A percentile compares a stretch with the other conserved stretches of the same genome.
phyloP scores from a whole-genome alignment of 2,329 filamentous ascomycete genomes.

The Epichloe gansuensis region DNA sequence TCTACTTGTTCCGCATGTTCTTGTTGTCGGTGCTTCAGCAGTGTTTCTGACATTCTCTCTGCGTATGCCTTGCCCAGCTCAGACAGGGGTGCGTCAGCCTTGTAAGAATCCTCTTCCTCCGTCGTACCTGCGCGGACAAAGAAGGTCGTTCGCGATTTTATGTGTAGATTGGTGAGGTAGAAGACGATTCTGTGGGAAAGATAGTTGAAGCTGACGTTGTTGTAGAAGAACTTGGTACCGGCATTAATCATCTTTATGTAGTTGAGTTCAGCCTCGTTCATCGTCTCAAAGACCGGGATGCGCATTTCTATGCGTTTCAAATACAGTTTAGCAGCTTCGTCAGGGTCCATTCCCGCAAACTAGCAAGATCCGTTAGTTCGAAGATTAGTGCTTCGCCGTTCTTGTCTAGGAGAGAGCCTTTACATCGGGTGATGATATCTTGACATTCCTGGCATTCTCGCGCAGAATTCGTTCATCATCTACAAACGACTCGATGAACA shows the following conservation, averaged over 20 bases:
- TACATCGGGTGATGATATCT: conserved; percentile 93
- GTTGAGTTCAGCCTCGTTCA: conserved; percentile 87
- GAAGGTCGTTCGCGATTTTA: conserved; percentile 88
- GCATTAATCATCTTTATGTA: conserved; percentile 99
- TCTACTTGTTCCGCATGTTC: conserved; percentile 61
- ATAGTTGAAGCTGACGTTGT: conserved; percentile 95
- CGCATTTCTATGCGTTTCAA: conserved; percentile 79
- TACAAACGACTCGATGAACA: conserved; percentile 94
- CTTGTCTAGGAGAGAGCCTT: conserved; percentile 17
- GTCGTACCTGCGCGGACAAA: conserved; percentile 83
- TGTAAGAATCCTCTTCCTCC: conserved; percentile 82
- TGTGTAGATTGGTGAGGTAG: conserved; percentile 93
- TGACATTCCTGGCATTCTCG: conserved; percentile 93
- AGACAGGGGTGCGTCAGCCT: conserved; percentile 75
- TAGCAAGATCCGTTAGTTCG: conserved; percentile 19
- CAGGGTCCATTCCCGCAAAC: conserved; percentile 84
- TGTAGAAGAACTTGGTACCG: conserved; percentile 83
- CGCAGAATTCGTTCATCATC: conserved; percentile 88
- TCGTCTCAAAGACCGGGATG: conserved; percentile 93
- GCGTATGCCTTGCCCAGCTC: conserved; percentile 72
- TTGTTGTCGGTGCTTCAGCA: conserved; percentile 72
- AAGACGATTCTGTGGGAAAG: conserved; percentile 96
- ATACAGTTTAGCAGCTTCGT: conserved; percentile 87
- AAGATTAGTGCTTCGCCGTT: neutral
- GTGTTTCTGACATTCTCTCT: conserved; percentile 70